Evolutionary conservation across 495 filamentous ascomycete species (phyloP).

Genomic region (Aspergillus egyptiacus): DNA sequence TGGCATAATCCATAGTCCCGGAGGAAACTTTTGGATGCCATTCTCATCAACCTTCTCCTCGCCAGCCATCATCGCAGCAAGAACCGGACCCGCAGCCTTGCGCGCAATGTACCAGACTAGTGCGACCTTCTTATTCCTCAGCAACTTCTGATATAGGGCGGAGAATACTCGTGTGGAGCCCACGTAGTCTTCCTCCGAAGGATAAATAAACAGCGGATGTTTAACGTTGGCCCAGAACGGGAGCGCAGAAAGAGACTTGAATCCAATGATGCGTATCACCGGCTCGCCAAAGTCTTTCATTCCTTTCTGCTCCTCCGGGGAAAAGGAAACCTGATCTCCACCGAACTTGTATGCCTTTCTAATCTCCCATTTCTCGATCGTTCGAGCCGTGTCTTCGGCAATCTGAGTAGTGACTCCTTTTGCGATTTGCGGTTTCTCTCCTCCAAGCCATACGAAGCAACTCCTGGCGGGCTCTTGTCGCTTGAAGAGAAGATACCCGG

Average conservation of each 20-base stretch:
- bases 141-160: conserved; percentile 80
- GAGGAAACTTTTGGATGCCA: conserved; percentile 64
- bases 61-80: conserved; percentile 78
- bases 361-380: conserved; percentile 74
- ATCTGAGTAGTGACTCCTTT: conserved; percentile 63
- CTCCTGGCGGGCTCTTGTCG: conserved; percentile 70
- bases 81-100: conserved; percentile 64
- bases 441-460: conserved; percentile 79
- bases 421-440: conserved; percentile 76
- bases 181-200: conserved; percentile 81
- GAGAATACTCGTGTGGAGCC: conserved; percentile 91
- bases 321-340: conserved; percentile 82
- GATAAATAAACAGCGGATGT: conserved; percentile 88
- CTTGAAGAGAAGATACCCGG: conserved; percentile 85
- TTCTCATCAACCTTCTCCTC: conserved; percentile 58
- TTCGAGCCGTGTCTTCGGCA: conserved; percentile 65
- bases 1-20: conserved; percentile 83
- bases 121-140: conserved; percentile 69
- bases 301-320: conserved; percentile 67
- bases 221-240: conserved; percentile 81
- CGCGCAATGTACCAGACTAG: conserved; percentile 87
- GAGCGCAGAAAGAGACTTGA: conserved; percentile 72
- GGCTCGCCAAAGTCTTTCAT: conserved; percentile 76
- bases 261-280: conserved; percentile 84
- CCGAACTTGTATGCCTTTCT: conserved; percentile 96